Percentiles rank a stretch among this genome's conserved stretches.
Evolutionary conservation across 129 eudicot genomes (phyloP).

Genomic region (Arctium minus): DNA sequence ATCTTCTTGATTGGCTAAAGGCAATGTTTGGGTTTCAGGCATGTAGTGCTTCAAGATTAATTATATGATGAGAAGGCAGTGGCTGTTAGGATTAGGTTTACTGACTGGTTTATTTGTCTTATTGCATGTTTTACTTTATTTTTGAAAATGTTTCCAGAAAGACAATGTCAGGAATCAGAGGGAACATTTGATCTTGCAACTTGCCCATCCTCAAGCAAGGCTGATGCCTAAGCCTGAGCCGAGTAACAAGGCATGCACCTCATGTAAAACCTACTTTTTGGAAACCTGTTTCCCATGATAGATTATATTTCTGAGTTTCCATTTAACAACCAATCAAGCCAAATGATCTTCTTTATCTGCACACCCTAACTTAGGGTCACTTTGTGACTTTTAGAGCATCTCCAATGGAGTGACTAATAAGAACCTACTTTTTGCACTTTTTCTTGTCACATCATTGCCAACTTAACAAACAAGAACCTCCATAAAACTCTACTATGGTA

Average conservation of each 20-base stretch:
- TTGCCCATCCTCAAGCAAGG: conserved; percentile 84
- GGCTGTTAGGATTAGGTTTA: conserved; percentile 6
- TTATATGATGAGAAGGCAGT: background rate
- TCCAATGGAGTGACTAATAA: background rate
- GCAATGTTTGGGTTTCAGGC: conserved; percentile 99
- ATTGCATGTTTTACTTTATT: conserved; percentile 5
- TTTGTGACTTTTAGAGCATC: conserved; percentile 8
- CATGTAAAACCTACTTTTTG: conserved; percentile 29
- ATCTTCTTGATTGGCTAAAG: conserved; percentile 92
- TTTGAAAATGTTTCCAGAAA: conserved; percentile 50
- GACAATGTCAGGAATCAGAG: conserved; percentile 95
- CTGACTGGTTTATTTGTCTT: conserved; percentile 16
- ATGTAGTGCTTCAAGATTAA: conserved; percentile 25
- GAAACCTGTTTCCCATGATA: conserved; percentile 2
- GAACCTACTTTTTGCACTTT: background rate
- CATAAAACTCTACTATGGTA: background rate
- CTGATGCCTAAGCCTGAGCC: conserved; percentile 89
- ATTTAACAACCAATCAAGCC: background rate
- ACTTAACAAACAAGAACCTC: background rate
- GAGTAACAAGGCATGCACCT: conserved; percentile 61
- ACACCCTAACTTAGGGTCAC: conserved; percentile 12
- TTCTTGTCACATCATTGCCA: background rate
- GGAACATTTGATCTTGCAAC: conserved; percentile 82
- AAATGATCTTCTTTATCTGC: background rate
- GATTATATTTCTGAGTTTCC: conserved; percentile 5